Conservation (phyloP, 1,284 basidiomycete genomes). For the Sutorius eximius region DNA sequence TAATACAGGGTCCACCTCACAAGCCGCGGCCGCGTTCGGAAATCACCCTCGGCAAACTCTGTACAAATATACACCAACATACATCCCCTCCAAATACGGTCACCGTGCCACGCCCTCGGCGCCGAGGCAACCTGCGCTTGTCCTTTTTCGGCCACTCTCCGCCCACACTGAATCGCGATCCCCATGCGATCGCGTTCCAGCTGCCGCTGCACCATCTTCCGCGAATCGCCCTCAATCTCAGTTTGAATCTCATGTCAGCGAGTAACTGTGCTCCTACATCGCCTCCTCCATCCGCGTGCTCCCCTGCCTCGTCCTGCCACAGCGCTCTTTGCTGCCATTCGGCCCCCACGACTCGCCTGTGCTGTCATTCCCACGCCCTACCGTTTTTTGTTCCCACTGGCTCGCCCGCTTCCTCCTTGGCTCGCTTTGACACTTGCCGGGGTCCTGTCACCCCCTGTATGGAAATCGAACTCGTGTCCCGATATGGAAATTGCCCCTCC, state of each 20-base stretch:
- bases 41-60: constrained; percentile 42
- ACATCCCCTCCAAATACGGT: constrained; percentile 20
- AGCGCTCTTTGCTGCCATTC: constrained; percentile 25
- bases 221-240: constrained; percentile 35
- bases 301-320: constrained; percentile 23
- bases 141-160: constrained; percentile 30
- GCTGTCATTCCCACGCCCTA: constrained; percentile 9
- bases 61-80: constrained; percentile 28
- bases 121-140: constrained; percentile 34
- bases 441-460: constrained; percentile 28
- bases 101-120: constrained; percentile 38
- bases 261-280: constrained; percentile 20
- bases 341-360: constrained; percentile 9
- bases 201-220: constrained; percentile 36
- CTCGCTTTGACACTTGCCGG: constrained; percentile 31
- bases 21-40: constrained; percentile 40
- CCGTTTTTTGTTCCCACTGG: constrained; percentile 16
- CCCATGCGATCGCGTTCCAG: constrained; percentile 36
- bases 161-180: constrained; percentile 33
- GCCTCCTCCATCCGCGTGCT: constrained; percentile 20
- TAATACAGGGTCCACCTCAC: constrained; percentile 37
- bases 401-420: constrained; percentile 32
- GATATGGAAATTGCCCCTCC: constrained; percentile 16
- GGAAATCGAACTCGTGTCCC: constrained; percentile 25
- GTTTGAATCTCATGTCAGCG: constrained; percentile 35